A percentile compares a stretch with the other conserved stretches of the same genome.
These are phyloP conservation scores for Suillus sp. DNA, from an alignment of 768 basidiomycete species.

Conservation along the genomic window DNA sequence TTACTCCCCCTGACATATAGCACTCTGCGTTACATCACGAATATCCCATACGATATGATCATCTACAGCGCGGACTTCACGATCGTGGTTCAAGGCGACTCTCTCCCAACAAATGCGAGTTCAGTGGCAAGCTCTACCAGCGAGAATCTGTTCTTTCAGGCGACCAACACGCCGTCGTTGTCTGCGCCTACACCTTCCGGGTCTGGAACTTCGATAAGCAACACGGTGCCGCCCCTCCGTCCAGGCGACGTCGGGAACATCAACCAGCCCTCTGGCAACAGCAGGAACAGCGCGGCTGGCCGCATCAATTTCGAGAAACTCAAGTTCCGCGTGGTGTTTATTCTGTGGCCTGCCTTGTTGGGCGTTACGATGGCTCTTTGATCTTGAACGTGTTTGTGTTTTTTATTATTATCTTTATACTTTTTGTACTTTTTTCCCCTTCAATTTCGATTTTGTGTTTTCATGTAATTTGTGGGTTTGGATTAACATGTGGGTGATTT, in stretches of 20 bases:
- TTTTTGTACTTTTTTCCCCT: neutral
- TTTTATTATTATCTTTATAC: neutral
- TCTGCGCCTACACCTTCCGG: neutral
- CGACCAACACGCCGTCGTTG: neutral
- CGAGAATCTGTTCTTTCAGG: neutral
- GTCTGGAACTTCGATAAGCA: neutral
- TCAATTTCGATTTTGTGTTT: conserved; percentile 9
- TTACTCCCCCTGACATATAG: conserved; percentile 18
- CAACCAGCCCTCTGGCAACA: conserved; percentile 9
- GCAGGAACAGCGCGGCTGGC: conserved; percentile 23
- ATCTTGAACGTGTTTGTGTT: neutral
- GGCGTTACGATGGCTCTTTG: conserved; percentile 55
- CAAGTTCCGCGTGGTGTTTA: conserved; percentile 50
- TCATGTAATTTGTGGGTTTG: neutral
- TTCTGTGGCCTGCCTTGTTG: conserved; percentile 58
- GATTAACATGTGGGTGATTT: no score
- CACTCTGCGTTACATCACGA: conserved; percentile 36
- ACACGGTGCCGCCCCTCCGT: conserved; percentile 5
- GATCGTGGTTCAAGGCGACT: conserved; percentile 26
- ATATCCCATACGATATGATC: conserved; percentile 26
- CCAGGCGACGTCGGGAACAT: conserved; percentile 12
- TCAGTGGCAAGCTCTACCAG: neutral
- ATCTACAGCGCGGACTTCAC: conserved; percentile 56
- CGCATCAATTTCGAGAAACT: conserved; percentile 37
- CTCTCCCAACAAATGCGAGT: neutral